Evolutionary conservation across 1,284 basidiomycete species (phyloP).

Genomic region (Cerioporus squamosus): DNA sequence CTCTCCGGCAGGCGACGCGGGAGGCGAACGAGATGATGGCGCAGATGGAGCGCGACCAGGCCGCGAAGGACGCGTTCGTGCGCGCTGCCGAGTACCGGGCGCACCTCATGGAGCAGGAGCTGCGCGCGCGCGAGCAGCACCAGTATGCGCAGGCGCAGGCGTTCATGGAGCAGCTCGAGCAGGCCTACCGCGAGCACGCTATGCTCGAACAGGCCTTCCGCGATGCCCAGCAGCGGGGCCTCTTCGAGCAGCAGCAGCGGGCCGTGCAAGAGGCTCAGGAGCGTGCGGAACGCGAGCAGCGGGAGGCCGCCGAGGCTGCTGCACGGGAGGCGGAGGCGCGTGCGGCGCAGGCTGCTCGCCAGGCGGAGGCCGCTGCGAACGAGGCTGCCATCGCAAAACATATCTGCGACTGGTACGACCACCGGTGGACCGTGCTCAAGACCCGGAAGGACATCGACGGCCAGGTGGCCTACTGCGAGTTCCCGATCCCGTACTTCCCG

Average conservation of each 20-base stretch:
- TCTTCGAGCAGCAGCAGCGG: neutral
- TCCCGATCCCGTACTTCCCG: conserved; percentile 53
- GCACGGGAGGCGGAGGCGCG: neutral
- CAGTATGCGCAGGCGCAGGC: neutral
- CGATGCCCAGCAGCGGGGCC: neutral
- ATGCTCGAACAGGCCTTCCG: neutral
- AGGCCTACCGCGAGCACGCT: neutral
- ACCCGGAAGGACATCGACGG: neutral
- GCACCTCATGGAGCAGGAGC: neutral
- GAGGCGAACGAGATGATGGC: neutral
- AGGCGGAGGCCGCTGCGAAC: neutral
- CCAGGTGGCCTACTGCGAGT: conserved; percentile 25
- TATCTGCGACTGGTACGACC: conserved; percentile 22
- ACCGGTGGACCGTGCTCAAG: conserved; percentile 23
- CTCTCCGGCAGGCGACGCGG: neutral
- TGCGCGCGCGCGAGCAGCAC: neutral
- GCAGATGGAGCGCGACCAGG: neutral
- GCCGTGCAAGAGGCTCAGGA: neutral
- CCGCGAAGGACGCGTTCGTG: too few relatives aligned
- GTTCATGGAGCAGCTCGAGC: neutral
- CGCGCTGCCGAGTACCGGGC: neutral
- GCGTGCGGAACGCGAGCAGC: neutral
- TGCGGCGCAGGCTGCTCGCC: conserved; percentile 3
- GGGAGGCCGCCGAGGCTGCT: neutral
- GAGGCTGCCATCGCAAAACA: neutral